Evolutionary conservation across 805 yeast species (phyloP).

Genomic region (Spathaspora hagerdaliae): DNA sequence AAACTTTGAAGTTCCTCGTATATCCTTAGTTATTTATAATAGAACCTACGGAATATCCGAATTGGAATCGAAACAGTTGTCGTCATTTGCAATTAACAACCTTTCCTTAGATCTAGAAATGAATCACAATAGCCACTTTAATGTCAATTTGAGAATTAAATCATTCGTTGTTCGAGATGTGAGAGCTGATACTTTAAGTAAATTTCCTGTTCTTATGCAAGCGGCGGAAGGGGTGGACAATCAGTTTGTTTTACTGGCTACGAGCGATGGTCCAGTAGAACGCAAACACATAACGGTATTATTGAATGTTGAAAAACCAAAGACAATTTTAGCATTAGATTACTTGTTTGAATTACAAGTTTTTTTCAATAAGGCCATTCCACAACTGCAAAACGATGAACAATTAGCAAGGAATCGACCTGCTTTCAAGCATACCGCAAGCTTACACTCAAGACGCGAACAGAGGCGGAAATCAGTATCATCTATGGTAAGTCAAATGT

Average conservation of each 20-base stretch:
- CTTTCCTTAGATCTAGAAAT: constrained; percentile 49
- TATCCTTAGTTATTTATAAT: constrained; percentile 60
- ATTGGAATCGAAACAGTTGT: constrained; percentile 32
- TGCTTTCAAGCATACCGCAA: background rate
- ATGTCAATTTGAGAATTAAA: constrained; percentile 58
- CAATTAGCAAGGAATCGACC: background rate
- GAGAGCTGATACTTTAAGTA: constrained; percentile 57
- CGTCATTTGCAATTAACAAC: constrained; percentile 50
- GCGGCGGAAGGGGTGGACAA: constrained; percentile 54
- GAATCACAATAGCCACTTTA: constrained; percentile 51
- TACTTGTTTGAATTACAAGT: constrained; percentile 72
- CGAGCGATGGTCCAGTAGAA: constrained; percentile 37
- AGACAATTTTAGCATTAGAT: constrained; percentile 78
- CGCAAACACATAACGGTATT: constrained; percentile 44
- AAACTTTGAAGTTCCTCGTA: constrained; percentile 54
- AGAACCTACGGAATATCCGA: constrained; percentile 36
- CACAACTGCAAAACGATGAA: background rate
- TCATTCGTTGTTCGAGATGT: constrained; percentile 79
- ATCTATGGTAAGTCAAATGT: background rate
- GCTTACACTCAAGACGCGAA: constrained; percentile 4
- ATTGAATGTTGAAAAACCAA: constrained; percentile 75
- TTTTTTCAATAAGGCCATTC: constrained; percentile 52
- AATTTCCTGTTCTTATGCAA: constrained; percentile 80
- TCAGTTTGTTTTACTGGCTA: constrained; percentile 63
- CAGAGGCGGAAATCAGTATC: background rate